phyloP scores from a whole-genome alignment of 768 basidiomycete species.

The Lactarius vividus region DNA sequence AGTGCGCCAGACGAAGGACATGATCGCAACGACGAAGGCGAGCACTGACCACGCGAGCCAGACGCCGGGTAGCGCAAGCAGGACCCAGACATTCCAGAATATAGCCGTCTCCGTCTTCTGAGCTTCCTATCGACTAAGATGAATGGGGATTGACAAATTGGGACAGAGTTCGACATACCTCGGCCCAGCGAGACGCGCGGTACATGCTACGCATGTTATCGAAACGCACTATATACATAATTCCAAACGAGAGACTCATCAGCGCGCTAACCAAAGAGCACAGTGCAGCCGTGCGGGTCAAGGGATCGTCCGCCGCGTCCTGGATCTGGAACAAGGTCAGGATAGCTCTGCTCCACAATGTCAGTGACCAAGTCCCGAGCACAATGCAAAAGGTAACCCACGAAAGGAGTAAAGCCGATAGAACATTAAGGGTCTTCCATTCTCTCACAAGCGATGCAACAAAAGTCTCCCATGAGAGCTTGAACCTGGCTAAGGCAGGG shows the following conservation, averaged over 20 bases:
- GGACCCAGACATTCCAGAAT: slow-evolving; percentile 67
- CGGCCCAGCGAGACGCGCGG: slow-evolving; percentile 69
- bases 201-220: slow-evolving; percentile 71
- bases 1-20: slow-evolving; percentile 65
- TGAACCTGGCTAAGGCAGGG: slow-evolving; percentile 63
- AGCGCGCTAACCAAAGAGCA: slow-evolving; percentile 64
- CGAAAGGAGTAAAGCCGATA: slow-evolving; percentile 55
- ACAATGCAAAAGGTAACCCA: neutral
- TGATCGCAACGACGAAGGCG: slow-evolving; percentile 58
- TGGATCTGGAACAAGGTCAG: slow-evolving; percentile 62
- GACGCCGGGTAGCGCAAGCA: slow-evolving; percentile 63
- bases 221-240: slow-evolving; percentile 70
- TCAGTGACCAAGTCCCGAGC: slow-evolving; percentile 4
- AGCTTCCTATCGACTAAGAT: slow-evolving; percentile 48
- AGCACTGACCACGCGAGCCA: slow-evolving; percentile 79
- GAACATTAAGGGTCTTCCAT: slow-evolving; percentile 75
- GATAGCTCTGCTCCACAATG: slow-evolving; percentile 51
- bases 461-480: slow-evolving; percentile 65
- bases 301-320: slow-evolving; percentile 52
- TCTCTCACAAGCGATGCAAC: slow-evolving; percentile 67
- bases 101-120: slow-evolving; percentile 46
- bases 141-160: neutral
- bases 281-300: slow-evolving; percentile 60
- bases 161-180: slow-evolving; percentile 39
- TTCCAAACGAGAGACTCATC: slow-evolving; percentile 71